Base-by-base conservation (phyloP, 176 grass and related monocot species). In the Tillandsia fasciculata region DNA sequence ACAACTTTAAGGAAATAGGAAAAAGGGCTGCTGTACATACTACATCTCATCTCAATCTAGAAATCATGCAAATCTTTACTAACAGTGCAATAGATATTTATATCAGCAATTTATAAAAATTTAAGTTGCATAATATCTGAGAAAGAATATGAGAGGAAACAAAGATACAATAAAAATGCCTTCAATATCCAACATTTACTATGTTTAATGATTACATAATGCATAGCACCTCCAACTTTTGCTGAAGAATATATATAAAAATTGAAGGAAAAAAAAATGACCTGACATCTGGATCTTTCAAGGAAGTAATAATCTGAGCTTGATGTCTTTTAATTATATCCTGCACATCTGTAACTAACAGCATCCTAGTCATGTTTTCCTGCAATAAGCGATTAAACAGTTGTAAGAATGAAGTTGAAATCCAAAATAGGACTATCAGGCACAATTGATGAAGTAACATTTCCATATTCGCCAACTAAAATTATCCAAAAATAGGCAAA, bases 261-360 rank as follows among this genome's bases (percentile, higher is more conserved):
- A 22, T 61, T 9, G 1, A 20, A 49, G 9, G 51, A 53, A 33
- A 26, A 1, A 64, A 70, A 71, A 52, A 9, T 13, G 85, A 99
- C 94, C 94, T 99, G 81, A 99, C 90, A 93, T 99, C 94, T 77
- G 94, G 89, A 82, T 99, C 94, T 75, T 99, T 99, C 77, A 99
- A 84, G 65, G 94, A 99, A 2, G 89, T 93, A 74, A 99, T 99
- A 67, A 99, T 99, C 72, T 99, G 94, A 77, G 89, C 89, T 80
- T 99, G 94, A 70, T 99, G 94, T 66, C 84, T 92, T 92, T 93
- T 99, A 68, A 99, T 99, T 78, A 99, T 99, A 93, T 99, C 94
- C 68, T 99, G 94, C 20, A 99, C 89, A 79, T 99, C 94, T 79
- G 94, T 93, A 65, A 99, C 89, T 81, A 99, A 81, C 69, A 99